These are phyloP conservation scores for Babesia divergens DNA, from an alignment of 169 alveolate genomes.

Conservation along the genomic window DNA sequence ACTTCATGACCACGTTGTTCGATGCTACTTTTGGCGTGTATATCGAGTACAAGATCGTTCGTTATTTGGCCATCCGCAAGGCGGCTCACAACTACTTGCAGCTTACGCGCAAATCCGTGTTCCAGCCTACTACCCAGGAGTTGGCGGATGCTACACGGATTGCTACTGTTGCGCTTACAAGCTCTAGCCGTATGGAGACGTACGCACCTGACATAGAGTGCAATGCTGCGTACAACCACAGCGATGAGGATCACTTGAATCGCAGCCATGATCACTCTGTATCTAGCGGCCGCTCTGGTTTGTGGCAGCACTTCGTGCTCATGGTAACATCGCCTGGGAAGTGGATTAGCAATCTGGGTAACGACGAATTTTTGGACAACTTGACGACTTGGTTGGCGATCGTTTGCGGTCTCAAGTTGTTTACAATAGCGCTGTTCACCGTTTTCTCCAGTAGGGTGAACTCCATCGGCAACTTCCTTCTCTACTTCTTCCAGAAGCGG, in stretches of 20 bases:
- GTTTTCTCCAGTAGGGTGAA: slow-evolving; percentile 41
- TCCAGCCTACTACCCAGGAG: slow-evolving; percentile 55
- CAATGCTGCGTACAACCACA: neutral
- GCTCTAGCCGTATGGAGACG: neutral
- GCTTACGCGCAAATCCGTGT: slow-evolving; percentile 56
- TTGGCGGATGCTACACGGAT: slow-evolving; percentile 54
- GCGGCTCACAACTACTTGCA: slow-evolving; percentile 51
- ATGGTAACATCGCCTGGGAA: slow-evolving; percentile 6
- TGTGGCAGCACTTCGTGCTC: slow-evolving; percentile 7
- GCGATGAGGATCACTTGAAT: neutral
- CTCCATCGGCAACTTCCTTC: slow-evolving; percentile 28
- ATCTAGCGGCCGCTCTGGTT: neutral
- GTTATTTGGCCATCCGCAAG: slow-evolving; percentile 54
- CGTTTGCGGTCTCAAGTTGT: slow-evolving; percentile 51
- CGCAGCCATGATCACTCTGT: no score
- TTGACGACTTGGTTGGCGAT: slow-evolving; percentile 51
- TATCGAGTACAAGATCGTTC: slow-evolving; percentile 59
- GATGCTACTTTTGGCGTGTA: slow-evolving; percentile 75
- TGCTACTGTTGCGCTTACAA: slow-evolving; percentile 27
- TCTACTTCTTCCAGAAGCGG: slow-evolving; percentile 19
- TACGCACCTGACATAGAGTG: slow-evolving; percentile 16
- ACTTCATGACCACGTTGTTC: slow-evolving; percentile 70
- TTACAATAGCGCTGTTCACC: slow-evolving; percentile 32
- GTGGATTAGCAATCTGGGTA: slow-evolving; percentile 21
- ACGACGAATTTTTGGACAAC: slow-evolving; percentile 43